phyloP scores from a whole-genome alignment of 1,284 basidiomycete genomes.

The Austroboletus niveus region DNA sequence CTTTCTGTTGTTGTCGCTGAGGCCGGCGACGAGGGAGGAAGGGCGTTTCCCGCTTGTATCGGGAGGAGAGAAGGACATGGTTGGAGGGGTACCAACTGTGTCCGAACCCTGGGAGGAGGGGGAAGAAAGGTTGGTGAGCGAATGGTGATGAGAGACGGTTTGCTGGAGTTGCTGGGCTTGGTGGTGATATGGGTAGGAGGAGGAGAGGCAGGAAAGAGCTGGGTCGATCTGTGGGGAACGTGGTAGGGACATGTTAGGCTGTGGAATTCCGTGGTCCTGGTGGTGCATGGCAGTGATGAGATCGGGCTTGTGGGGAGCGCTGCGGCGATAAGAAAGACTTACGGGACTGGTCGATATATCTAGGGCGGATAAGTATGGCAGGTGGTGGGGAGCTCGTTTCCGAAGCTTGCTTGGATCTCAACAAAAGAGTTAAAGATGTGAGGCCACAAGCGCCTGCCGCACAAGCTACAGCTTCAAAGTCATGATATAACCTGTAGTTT shows the following conservation, averaged over 20 bases:
- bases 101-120: conserved; percentile 78
- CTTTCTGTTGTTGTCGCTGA: conserved; percentile 49
- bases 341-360: conserved; percentile 13
- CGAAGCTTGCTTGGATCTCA: no score
- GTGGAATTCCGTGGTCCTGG: conserved; percentile 37
- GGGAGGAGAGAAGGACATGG: conserved; percentile 49
- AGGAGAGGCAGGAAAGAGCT: conserved; percentile 54
- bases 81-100: conserved; percentile 69
- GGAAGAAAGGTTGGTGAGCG: conserved; percentile 50
- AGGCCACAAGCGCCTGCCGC: no score
- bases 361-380: not conserved
- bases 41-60: conserved; percentile 67
- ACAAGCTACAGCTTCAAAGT: no score
- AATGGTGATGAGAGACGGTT: conserved; percentile 44
- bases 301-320: conserved; percentile 16
- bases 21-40: conserved; percentile 43
- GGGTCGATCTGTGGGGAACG: conserved; percentile 64
- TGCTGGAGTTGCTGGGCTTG: conserved; percentile 39
- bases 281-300: conserved; percentile 37
- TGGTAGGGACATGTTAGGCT: conserved; percentile 51
- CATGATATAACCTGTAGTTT: no score
- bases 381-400: no score
- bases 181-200: conserved; percentile 49
- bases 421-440: no score
- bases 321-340: conserved; percentile 21